phyloP scores from a whole-genome alignment of 2,329 filamentous ascomycete species.

The Phyllosticta ampelicida region DNA sequence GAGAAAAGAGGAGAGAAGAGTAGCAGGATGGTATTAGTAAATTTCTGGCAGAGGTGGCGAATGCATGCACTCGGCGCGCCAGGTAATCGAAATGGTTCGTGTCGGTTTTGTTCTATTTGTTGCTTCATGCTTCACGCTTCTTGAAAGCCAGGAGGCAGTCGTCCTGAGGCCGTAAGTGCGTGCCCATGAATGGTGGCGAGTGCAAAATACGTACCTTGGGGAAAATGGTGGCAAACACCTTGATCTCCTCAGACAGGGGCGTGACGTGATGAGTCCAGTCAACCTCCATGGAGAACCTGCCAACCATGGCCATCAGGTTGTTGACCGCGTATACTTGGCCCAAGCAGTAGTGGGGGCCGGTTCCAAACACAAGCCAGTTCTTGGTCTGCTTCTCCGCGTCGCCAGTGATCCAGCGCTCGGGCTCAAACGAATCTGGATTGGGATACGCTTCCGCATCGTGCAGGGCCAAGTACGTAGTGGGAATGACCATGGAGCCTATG shows the following conservation, averaged over 20 bases:
- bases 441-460: constrained; percentile 89
- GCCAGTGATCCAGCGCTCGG: constrained; percentile 82
- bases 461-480: constrained; percentile 79
- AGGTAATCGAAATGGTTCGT: background rate
- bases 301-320: constrained; percentile 80
- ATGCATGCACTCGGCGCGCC: background rate
- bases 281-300: constrained; percentile 75
- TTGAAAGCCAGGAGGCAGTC: constrained; percentile 12
- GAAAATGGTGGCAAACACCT: constrained; percentile 98
- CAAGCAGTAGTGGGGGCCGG: constrained; percentile 91
- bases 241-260: constrained; percentile 79
- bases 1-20: background rate
- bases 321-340: constrained; percentile 85
- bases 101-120: background rate
- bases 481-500: constrained; percentile 79
- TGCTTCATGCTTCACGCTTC: background rate
- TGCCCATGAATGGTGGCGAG: background rate
- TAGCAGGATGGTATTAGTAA: background rate
- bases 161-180: constrained; percentile 9
- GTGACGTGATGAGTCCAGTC: constrained; percentile 89
- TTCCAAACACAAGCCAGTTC: constrained; percentile 96
- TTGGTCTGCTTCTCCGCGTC: constrained; percentile 85
- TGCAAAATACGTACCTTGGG: constrained; percentile 52
- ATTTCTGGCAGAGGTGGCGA: background rate
- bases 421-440: constrained; percentile 79